Percentiles rank a stretch among this genome's conserved stretches.
Conservation (phyloP, 176 grass and related monocot genomes). For the Avena atlantica region DNA sequence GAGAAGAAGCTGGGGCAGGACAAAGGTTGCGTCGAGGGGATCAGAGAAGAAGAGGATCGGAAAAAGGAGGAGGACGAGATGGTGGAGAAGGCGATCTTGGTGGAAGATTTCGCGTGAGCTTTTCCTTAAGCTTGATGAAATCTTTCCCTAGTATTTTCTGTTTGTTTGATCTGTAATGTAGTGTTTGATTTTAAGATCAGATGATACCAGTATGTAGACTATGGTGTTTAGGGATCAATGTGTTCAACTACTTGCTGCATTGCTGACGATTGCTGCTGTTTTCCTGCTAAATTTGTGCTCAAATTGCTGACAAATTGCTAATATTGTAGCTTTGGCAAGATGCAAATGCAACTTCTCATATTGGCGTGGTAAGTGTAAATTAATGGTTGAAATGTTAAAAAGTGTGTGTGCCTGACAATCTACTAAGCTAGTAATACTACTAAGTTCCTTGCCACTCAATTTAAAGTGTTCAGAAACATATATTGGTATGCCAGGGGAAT, state of each 20-base stretch:
- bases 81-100: constrained; percentile 30
- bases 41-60: neutral
- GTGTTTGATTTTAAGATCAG: constrained; percentile 7
- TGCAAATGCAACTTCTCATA: neutral
- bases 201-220: neutral
- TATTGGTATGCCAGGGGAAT: neutral
- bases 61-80: neutral
- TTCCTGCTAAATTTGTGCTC: neutral
- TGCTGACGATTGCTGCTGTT: neutral
- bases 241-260: neutral
- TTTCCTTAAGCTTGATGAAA: neutral
- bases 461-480: neutral
- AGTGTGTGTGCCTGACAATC: neutral
- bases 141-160: neutral
- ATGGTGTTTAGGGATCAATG: neutral
- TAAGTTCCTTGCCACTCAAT: neutral
- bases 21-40: constrained; percentile 40
- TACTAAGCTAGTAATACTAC: neutral
- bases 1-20: constrained; percentile 23
- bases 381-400: neutral
- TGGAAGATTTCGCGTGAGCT: constrained; percentile 45
- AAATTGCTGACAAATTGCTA: neutral
- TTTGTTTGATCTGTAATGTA: constrained; percentile 14
- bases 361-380: neutral
- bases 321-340: neutral